Base-by-base conservation (phyloP, 305 asterid species). In the Fraxinus baroniana region DNA sequence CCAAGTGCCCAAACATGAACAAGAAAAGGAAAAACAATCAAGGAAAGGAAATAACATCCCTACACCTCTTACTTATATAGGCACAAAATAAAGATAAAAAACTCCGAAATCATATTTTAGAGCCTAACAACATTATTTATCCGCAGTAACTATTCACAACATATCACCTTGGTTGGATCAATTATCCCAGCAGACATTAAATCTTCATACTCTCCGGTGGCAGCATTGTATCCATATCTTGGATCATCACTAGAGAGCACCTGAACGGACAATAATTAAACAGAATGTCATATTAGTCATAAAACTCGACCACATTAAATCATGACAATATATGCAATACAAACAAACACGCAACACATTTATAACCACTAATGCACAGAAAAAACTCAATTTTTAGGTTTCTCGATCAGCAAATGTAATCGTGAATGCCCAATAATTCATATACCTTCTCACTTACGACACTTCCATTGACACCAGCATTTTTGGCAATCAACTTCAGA, bases 391-490 rank as follows among this genome's bases (percentile, higher is more conserved):
- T 32, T 70, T 24, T 1, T 0, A 2, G 24, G 44, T 70, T 70
- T 70, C 41, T 5, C 41, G 32, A 70, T 70, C 20, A 32, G 41
- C 22, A 70, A 30, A 70, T 28, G 22, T 70, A 70, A 30, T 36
- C 10, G n/a, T 7, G 24, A 32, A 30, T 4, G 22, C 76, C 44
- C 9, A 66, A 36, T 75, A 55, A 52, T 33, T 9, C 79, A 26
- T 82, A 6, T 79, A 94, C 99, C 98, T 97, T 97, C 88, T 94
- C 98, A 83, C 97, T 92, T 78, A 97, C 99, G 37, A 97, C 98
- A 82, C 97, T 95, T 85, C 98, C 98, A 62, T 93, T 97, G 64
- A 92, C 98, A 78, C 98, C 99, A 62, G 99, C 98, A 76, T 97
- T 97, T 87, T 97, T 93, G 83, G 99, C 99, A 77, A 97, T 97